phyloP scores from a whole-genome alignment of 2,329 filamentous ascomycete genomes.

The Ceratocystis ficicola region DNA sequence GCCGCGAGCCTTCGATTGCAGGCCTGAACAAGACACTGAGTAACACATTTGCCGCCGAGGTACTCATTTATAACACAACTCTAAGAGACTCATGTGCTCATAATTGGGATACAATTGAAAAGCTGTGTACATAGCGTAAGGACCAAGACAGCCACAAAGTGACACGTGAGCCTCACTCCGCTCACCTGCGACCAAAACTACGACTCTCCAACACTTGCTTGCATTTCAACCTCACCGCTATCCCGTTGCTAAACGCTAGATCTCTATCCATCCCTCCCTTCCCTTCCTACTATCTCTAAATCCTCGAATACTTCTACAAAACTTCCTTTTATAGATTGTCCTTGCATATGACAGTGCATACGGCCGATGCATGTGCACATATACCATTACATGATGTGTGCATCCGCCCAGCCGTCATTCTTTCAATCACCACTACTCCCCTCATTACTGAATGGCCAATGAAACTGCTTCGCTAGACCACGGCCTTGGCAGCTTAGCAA shows the following conservation, averaged over 20 bases:
- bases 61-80: neutral
- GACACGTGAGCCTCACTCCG: neutral
- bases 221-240: neutral
- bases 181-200: neutral
- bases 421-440: neutral
- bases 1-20: neutral
- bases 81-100: neutral
- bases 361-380: neutral
- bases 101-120: neutral
- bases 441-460: neutral
- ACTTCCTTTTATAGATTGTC: neutral
- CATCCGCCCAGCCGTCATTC: neutral
- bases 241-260: neutral
- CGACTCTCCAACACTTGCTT: slow-evolving; percentile 1
- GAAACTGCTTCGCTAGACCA: neutral
- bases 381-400: neutral
- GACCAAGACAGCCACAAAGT: neutral
- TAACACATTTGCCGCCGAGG: neutral
- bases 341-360: neutral
- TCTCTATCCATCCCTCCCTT: neutral
- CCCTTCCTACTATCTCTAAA: neutral
- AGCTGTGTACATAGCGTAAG: neutral
- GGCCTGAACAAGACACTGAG: neutral
- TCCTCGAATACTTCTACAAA: neutral
- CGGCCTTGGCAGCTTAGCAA: slow-evolving; percentile 8